These are phyloP conservation scores for Tolypocladium cylindrosporum DNA, from an alignment of 2,329 filamentous ascomycete genomes.

Conservation along the genomic window DNA sequence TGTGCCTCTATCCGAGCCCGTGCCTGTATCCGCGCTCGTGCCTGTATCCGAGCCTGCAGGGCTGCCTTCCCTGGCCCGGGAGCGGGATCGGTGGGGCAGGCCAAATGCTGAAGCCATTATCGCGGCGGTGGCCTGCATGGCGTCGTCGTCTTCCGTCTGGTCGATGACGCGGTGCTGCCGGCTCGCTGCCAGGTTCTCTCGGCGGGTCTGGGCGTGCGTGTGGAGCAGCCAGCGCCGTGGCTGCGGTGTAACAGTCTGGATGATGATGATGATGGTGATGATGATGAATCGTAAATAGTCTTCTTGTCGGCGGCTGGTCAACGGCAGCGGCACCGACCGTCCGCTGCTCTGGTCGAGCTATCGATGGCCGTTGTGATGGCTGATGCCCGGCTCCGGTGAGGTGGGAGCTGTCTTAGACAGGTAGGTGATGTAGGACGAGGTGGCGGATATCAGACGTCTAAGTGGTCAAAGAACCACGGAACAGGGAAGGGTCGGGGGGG, in stretches of 20 bases:
- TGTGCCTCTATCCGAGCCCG: background rate
- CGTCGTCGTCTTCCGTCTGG: too few relatives aligned
- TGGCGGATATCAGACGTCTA: too few relatives aligned
- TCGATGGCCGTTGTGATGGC: background rate
- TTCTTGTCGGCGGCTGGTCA: background rate
- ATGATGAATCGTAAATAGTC: too few relatives aligned
- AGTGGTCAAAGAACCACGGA: background rate
- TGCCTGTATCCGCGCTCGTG: background rate
- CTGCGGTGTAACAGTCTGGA: background rate
- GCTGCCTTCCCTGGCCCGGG: slow-evolving; percentile 9
- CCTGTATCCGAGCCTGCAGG: slow-evolving; percentile 1
- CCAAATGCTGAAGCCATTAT: slow-evolving; percentile 24
- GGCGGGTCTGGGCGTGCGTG: too few relatives aligned
- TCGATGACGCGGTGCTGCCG: background rate
- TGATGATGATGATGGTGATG: background rate
- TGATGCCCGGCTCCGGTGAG: too few relatives aligned
- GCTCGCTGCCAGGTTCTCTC: background rate
- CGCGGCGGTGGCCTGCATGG: slow-evolving; percentile 18
- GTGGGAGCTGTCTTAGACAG: too few relatives aligned
- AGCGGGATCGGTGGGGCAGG: slow-evolving; percentile 15
- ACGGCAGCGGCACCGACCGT: background rate
- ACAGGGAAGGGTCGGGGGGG: background rate
- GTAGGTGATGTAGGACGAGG: background rate
- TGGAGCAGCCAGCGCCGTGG: too few relatives aligned
- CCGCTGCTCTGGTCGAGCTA: background rate